Percentiles rank a stretch among this genome's conserved stretches.
Conservation (phyloP, 805 yeast genomes). For the Ogataea pignaliae region DNA sequence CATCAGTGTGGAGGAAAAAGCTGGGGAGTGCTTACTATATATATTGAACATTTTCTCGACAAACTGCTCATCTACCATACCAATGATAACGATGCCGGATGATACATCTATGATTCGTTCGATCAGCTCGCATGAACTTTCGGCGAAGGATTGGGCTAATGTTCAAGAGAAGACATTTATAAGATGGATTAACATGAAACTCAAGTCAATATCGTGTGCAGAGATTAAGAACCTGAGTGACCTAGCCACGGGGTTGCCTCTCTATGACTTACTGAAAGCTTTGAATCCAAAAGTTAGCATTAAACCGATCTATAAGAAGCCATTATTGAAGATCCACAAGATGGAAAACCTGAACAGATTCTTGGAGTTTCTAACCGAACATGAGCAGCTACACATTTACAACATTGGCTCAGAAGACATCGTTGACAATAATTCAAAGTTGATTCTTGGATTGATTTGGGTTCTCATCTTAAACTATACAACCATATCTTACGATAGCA, state of each 20-base stretch:
- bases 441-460: slow-evolving; percentile 48
- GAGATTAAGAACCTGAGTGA: slow-evolving; percentile 30
- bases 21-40: too few relatives aligned
- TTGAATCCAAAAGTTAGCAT: slow-evolving; percentile 20
- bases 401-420: slow-evolving; percentile 48
- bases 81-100: not conserved
- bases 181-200: slow-evolving; percentile 44
- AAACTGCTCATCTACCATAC: too few relatives aligned
- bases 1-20: too few relatives aligned
- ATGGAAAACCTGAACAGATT: slow-evolving; percentile 42
- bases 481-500: slow-evolving; percentile 9
- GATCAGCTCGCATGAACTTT: slow-evolving; percentile 3
- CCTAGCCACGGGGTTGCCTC: slow-evolving; percentile 37
- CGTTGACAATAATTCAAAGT: slow-evolving; percentile 42
- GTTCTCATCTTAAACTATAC: slow-evolving; percentile 40
- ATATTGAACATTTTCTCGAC: too few relatives aligned
- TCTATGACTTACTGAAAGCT: slow-evolving; percentile 34
- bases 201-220: slow-evolving; percentile 15
- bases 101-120: slow-evolving; percentile 2
- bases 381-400: slow-evolving; percentile 35
- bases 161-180: slow-evolving; percentile 45
- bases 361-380: slow-evolving; percentile 37
- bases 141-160: slow-evolving; percentile 34
- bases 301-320: slow-evolving; percentile 31
- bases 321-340: slow-evolving; percentile 40